Base-by-base conservation (phyloP, 2,329 filamentous ascomycete species). In the Pezicula neosporulosa region DNA sequence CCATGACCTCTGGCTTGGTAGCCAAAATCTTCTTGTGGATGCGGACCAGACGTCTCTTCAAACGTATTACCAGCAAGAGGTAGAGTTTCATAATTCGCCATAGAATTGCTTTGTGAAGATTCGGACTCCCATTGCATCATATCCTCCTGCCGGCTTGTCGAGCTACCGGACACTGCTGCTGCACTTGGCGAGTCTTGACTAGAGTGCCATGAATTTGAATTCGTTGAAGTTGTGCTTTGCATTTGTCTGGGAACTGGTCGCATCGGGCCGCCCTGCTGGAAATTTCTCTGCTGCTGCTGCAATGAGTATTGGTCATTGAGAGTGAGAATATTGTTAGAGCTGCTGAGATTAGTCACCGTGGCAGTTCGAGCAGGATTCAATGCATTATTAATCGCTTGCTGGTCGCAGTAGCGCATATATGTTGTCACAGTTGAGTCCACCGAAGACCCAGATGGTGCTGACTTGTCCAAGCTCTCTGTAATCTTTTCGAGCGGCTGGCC, bases 401-500 rank as follows among this genome's bases (percentile, higher is more conserved):
- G 56, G 28, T 59, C 77, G 55, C 74, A 77, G 13, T 72, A 68
- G 6, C 60, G 24, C 53, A 42, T 45, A 35, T 61, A 63, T 4
- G 55, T 59, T 18, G 63, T 62, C 12, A 56, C 51, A 49, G 66
- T 65, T 21, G 44, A 53, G 5, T 61, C 58, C 3, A 60, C 63
- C 7, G 57, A 52, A 37, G 48, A 43, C 6, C 28, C 72, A 67
- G 5, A 60, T 53, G 7, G 68, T 59, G 35, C 68, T 54, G 27
- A 63, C 44, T 44, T 60, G 61, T 47, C 66, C 64, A 85, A 70
- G 73, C 77, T 82, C 47, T 81, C 77, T 4, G 79, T 77, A 50
- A 86, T 81, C 43, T 54, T 69, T 42, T 83, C 80, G 19, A 83
- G 66, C 8, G 73, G 69, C 53, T 83, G 77, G 39, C 82, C 81